Conservation (phyloP, 805 yeast species). For the Blastobotrys mokoenaii region DNA sequence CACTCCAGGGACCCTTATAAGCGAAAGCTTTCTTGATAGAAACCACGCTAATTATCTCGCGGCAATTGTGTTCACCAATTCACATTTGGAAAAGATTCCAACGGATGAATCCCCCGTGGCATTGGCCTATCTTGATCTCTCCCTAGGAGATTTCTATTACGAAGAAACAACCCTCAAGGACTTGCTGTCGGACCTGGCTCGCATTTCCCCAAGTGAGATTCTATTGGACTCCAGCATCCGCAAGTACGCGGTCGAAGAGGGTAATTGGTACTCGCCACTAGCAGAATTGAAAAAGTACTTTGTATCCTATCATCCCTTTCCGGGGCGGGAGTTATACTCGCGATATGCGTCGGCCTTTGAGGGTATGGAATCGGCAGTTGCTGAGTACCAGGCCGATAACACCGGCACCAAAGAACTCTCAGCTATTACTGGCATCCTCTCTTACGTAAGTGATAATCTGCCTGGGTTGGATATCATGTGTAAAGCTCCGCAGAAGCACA, state of each 20-base stretch:
- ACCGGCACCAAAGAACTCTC: conserved; percentile 35
- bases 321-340: conserved; percentile 33
- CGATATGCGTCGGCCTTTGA: conserved; percentile 36
- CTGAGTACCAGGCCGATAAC: conserved; percentile 16
- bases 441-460: conserved; percentile 64
- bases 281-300: conserved; percentile 53
- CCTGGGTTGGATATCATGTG: conserved; percentile 60
- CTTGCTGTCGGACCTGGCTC: conserved; percentile 59
- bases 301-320: conserved; percentile 43
- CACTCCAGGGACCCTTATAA: conserved; percentile 89
- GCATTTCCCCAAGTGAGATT: conserved; percentile 78
- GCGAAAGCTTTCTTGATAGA: conserved; percentile 72
- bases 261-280: conserved; percentile 49
- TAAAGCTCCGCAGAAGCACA: conserved; percentile 55
- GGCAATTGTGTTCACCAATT: conserved; percentile 35
- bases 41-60: conserved; percentile 63
- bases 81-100: conserved; percentile 16
- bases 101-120: conserved; percentile 49
- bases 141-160: conserved; percentile 70
- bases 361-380: conserved; percentile 17
- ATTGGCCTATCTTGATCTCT: conserved; percentile 80
- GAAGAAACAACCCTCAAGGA: conserved; percentile 54
- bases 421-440: conserved; percentile 54
- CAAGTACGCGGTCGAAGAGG: conserved; percentile 31
- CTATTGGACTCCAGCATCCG: conserved; percentile 32